Base-by-base conservation (phyloP, 1,284 basidiomycete genomes). In the Cryptococcus sp. region DNA sequence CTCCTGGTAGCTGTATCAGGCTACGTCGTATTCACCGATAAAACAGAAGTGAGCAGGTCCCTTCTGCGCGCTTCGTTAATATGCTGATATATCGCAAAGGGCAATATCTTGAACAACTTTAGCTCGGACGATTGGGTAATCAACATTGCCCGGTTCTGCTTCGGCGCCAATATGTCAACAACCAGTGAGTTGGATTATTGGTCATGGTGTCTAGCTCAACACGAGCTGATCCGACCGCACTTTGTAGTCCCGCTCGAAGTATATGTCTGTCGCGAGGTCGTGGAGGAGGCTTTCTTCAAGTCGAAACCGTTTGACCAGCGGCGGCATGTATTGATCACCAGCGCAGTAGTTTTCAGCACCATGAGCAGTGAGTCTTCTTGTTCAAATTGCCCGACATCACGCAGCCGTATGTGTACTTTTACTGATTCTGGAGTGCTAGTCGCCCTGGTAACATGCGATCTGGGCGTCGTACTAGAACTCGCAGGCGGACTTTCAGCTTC, bases 131-230 rank as follows among this genome's bases (percentile, higher is more conserved):
- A 94, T 74, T 85, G 87, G 25, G 70, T 95, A 57, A 93, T 95
- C 78, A 95, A 98, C 74, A 83, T 98, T 54, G 95, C 95, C 6
- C 85, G 94, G 22, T 91, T 97, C 69, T 93, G 90, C 70, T 98
- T 99, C 71, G 95, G 95, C 5, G 79, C 95, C 61, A 99, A 99
- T 79, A 99, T 99, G 95, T 95, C 96, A 69, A 96, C 94, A 1
- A 99, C 95, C 0, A 73, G 68, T 70, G 45, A 51, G 65, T 55
- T 8, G 13, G 2, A n/a, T 1, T 16, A 20, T 43, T 6, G 6
- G 27, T 40, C 7, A 22, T 38, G 1, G 20, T 43, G 22, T 22
- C 11, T 13, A 22, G 38, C 30, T 19, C 30, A 4, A 7, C 2
- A 54, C 17, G 5, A 38, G 50, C 50, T 80, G 79, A 76, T 80